Evolutionary conservation across 345 rosid species (phyloP).

Genomic region (Litchi chinensis): DNA sequence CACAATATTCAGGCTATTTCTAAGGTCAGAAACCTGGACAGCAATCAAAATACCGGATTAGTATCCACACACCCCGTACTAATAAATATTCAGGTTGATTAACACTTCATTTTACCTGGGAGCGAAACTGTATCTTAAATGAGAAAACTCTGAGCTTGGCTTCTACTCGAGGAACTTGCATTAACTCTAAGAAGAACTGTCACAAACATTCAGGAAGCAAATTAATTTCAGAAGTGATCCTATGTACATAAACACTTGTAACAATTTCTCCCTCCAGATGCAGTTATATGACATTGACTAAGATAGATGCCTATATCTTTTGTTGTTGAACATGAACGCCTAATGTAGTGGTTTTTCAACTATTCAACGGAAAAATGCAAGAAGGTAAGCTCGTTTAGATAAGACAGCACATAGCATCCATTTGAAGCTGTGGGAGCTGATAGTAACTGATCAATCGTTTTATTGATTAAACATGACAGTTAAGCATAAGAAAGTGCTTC

Average conservation of each 20-base stretch:
- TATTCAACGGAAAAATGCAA: not conserved
- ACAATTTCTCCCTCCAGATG: not conserved
- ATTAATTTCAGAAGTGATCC: slow-evolving; percentile 17
- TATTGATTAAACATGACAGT: not conserved
- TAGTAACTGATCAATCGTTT: not conserved
- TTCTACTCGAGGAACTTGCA: slow-evolving; percentile 90
- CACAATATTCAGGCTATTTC: slow-evolving; percentile 62
- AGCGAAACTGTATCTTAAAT: slow-evolving; percentile 78
- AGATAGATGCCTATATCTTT: not conserved
- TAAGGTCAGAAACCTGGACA: slow-evolving; percentile 77
- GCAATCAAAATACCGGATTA: slow-evolving; percentile 21
- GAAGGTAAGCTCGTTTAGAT: not conserved
- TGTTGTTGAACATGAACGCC: not conserved
- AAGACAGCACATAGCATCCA: not conserved
- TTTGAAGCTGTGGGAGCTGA: not conserved
- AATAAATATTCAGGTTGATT: slow-evolving; percentile 11
- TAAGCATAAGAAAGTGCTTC: slow-evolving; percentile 5
- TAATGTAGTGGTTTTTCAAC: not conserved
- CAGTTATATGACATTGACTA: not conserved
- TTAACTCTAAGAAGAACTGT: slow-evolving; percentile 91
- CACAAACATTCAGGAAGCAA: slow-evolving; percentile 30
- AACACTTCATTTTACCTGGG: slow-evolving; percentile 58
- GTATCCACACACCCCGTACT: slow-evolving; percentile 15
- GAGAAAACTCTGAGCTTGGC: slow-evolving; percentile 92
- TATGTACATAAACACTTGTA: not conserved